Evolutionary conservation across 768 basidiomycete genomes (phyloP), one percentile per base, ranked within the genome.

Genomic region (Exidia glandulosa): DNA sequence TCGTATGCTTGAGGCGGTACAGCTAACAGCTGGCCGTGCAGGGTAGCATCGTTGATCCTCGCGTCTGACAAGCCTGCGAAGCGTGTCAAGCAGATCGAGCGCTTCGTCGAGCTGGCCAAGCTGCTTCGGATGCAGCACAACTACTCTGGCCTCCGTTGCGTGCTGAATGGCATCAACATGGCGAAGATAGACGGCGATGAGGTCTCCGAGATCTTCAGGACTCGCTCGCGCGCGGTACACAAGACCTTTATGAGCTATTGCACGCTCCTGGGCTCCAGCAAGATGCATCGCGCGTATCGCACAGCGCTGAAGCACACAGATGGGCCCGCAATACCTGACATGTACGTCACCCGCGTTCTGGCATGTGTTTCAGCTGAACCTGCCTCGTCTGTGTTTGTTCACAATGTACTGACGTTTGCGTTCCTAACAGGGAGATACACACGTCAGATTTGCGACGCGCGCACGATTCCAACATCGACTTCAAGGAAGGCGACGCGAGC

Each of bases 151-250:
- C 74, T 96, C 58, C 91, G 92, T 50, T 92, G 94, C 10, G 85
- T 97, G 65, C 85, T 97, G n/a, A 90, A 92, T 31, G 95, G 94
- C 3, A 89, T 98, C 73, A 88, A 90, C 66, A 85, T 83, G 63
- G 84, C 92, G 3, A 86, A 87, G 0, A 85, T 87, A 63, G 79
- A 85, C 55, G 88, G 88, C 6, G 85, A 87, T 64, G 81, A 83
- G 65, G 87, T 90, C 0, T 83, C 90, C 76, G 85, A 88, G 59
- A 71, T 81, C 32, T 86, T 94, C 68, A 85, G 82, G 69, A 63
- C 73, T 27, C 86, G 79, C 69, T 80, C 78, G 7, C 80, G 81
- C n/a, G 87, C 84, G 59, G 80, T 77, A 33, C 84, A 83, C 61
- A 93, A 93, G 71, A 83, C 84, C 63, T 79, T 93, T 25, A 79